phyloP scores from a whole-genome alignment of 805 yeast genomes.

The Jamesozyma lodderae region DNA sequence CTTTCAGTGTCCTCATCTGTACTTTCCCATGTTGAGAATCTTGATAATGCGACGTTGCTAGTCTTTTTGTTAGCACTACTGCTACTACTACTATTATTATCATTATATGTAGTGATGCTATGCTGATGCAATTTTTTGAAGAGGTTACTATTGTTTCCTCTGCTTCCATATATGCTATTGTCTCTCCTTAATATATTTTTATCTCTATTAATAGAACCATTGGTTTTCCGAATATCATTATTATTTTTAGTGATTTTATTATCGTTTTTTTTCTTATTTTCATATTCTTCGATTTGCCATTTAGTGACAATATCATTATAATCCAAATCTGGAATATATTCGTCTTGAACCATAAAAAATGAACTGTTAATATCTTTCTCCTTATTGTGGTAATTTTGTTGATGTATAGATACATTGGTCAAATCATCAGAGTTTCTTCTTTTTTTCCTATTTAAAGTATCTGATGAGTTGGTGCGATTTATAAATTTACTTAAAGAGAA shows the following conservation, averaged over 20 bases:
- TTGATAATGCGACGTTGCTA: slow-evolving; percentile 2
- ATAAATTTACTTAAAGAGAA: background rate
- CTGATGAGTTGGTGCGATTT: background rate
- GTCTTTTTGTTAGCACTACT: background rate
- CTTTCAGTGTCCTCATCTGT: slow-evolving; percentile 3
- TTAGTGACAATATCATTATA: slow-evolving; percentile 40
- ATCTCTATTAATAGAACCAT: background rate
- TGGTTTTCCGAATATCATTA: too few relatives aligned
- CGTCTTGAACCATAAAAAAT: slow-evolving; percentile 30
- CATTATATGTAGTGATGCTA: too few relatives aligned
- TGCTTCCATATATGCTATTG: background rate
- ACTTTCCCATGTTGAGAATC: slow-evolving; percentile 9
- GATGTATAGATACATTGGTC: background rate
- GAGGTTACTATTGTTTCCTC: background rate
- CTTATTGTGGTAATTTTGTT: too few relatives aligned
- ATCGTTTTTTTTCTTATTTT: background rate
- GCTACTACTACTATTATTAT: too few relatives aligned
- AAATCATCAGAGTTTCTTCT: background rate
- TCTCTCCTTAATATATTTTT: background rate
- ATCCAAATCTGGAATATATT: slow-evolving; percentile 65
- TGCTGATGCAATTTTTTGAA: slow-evolving; percentile 2
- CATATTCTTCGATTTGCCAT: slow-evolving; percentile 33
- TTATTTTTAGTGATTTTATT: background rate
- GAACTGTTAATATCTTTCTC: slow-evolving; percentile 30
- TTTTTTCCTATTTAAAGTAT: background rate